Base-by-base conservation (phyloP, 192 early-diverging fungal species). In the Lobosporangium transversale region DNA sequence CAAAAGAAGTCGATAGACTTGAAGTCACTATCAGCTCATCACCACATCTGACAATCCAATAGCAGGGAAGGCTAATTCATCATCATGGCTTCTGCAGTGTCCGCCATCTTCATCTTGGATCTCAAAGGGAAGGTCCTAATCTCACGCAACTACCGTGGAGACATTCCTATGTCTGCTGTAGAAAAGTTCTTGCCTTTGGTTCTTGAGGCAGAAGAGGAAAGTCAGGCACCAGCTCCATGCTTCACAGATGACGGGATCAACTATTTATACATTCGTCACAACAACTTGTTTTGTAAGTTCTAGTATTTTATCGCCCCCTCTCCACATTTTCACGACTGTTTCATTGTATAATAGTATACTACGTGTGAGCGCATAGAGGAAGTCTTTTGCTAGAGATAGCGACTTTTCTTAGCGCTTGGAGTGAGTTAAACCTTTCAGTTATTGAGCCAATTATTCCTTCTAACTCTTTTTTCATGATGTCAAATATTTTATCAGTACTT, bases 91-190 rank as follows among this genome's bases (percentile, higher is more conserved):
- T 76, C 71, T 14, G 71, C 71, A 62, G 71, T 76, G 26, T 91
- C 89, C 20, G 87, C 94, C 62, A 84, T 99, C 32, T 98, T 96
- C 82, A 89, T 97, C 61, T 82, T 99, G 35, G 97, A 99, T 83
- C 81, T 98, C 37, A 99, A 99, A 88, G 97, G 97, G 74, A 99
- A 99, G 86, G 93, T 97, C 55, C 92, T 99, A 57, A 99, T 99
- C 78, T 94, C 95, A 11, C 88, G 97, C 30, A 96, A 98, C 85
- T 99, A 97, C 81, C 89, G 97, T 23, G 97, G 97, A 7, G 97
- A 99, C 81, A 96, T 99, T 70, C 96, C 97, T 62, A 93, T 97
- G 89, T 87, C 86, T 47, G 91, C 95, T 24, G 93, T 97, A 58
- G 97, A 99, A 49, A 95, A 95, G 80, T 99, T 99, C 79, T 95